Base-by-base conservation (phyloP, 768 basidiomycete species). In the Suillus variegatus region DNA sequence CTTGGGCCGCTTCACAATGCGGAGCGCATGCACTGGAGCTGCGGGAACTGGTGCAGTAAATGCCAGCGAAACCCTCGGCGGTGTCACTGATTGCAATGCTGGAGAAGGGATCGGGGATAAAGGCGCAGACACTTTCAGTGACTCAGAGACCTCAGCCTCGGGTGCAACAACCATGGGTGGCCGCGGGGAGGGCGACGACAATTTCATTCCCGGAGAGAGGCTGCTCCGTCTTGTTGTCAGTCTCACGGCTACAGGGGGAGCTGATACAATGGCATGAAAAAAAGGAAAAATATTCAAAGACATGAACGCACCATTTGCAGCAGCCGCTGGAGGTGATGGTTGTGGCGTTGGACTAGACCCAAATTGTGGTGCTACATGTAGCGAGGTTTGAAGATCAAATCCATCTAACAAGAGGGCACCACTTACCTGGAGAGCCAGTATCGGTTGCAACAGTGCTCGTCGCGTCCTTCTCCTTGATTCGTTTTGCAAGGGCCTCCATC, bases 1-100 rank as follows among this genome's bases (percentile, higher is more conserved):
- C 58, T 72, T 72, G 60, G 69, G 72, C 6, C 73, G 70, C 65
- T 76, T 78, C 65, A 72, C 63, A 36, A 75, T 73, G 13, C 75
- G 71, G 14, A 75, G 67, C 14, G 73, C 74, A 5, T 74, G 76
- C 10, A 73, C 66, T 6, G 71, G 67, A 5, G 67, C 66, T 13
- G 73, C 67, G 1, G 71, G 67, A 32, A 65, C 66, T 49, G 70
- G 60, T 41, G 67, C 62, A n/a, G 64, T 38, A 25, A 25, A 65
- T 64, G 60, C 36, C 35, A 46, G 64, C 16, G 36, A 55, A 52
- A 40, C 18, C 25, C 22, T 54, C 14, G 61, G 62, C 12, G 63
- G 67, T n/a, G 58, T 60, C 41, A 32, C 25, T 28, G 18, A 10
- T 60, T 32, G 32, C 32, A 13, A 3, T 32, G 18, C 3, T 28